Conservation (phyloP, 2,329 filamentous ascomycete genomes). For the Penicillium brasilianum region DNA sequence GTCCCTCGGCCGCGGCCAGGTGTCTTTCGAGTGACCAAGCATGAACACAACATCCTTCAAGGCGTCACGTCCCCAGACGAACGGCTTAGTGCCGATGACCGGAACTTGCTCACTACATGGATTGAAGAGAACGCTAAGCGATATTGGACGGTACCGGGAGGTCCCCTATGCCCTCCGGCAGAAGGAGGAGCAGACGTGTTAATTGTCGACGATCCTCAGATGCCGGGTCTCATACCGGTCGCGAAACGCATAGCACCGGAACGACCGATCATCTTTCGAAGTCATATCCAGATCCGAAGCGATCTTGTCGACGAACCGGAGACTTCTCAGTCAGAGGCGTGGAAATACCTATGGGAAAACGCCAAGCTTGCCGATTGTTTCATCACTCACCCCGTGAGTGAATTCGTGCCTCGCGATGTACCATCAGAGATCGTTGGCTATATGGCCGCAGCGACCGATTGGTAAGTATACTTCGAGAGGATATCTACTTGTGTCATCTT, state of each 20-base stretch:
- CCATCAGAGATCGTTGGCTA: conserved; percentile 71
- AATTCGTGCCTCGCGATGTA: conserved; percentile 74
- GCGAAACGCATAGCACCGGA: conserved; percentile 72
- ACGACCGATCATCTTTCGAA: conserved; percentile 79
- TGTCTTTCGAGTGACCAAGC: conserved; percentile 83
- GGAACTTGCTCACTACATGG: conserved; percentile 70
- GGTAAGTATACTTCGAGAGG: conserved; percentile 50
- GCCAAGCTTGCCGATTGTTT: conserved; percentile 76
- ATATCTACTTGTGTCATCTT: not conserved
- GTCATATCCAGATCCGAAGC: conserved; percentile 80
- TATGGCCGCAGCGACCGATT: conserved; percentile 81
- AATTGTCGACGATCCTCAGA: conserved; percentile 82
- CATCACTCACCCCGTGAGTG: conserved; percentile 78
- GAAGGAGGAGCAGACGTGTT: conserved; percentile 78
- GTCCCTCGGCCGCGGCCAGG: conserved; percentile 80
- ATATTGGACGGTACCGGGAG: conserved; percentile 73
- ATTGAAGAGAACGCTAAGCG: conserved; percentile 73
- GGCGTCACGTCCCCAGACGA: conserved; percentile 71
- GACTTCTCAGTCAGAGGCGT: conserved; percentile 73
- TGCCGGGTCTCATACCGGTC: conserved; percentile 77
- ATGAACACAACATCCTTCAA: conserved; percentile 86
- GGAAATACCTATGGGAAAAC: conserved; percentile 75
- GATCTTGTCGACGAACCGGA: conserved; percentile 69
- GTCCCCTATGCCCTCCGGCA: conserved; percentile 67
- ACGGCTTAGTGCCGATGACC: conserved; percentile 67